Base-by-base conservation (phyloP, 2,329 filamentous ascomycete species). In the Aspergillus aculeatus region DNA sequence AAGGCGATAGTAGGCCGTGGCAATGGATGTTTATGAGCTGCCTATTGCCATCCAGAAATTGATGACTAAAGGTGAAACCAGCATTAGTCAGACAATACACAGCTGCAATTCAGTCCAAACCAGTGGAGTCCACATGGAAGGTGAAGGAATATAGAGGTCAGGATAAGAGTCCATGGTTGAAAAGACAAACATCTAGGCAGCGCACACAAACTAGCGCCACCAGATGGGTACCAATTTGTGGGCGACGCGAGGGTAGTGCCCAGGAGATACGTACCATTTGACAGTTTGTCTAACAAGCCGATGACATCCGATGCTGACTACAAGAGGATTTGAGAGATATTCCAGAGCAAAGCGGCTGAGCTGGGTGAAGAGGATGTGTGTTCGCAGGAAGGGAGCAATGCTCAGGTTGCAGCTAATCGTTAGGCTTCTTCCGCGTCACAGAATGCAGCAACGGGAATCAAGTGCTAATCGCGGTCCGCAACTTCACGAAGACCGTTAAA, bases 21-120 rank as follows among this genome's bases (percentile, higher is more conserved):
- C 62, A 56, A 63, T 62, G 61, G 63, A 58, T 61, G 61, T 60
- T 71, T 68, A 71, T 56, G 65, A 63, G 58, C 60, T 61, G 62
- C 63, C 61, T 65, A 70, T 66, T 66, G 70, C 72, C 71, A 75
- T 74, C 62, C 52, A 66, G 66, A 62, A 50, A 50, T 54, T 53
- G 64, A 66, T 68, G 62, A 64, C 67, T 69, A 68, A 66, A 61
- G 54, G 23, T n/a, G 50, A 29, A 23, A 35, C 29, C 41, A 60
- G 26, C 60, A 67, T 68, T 67, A 68, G 66, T 68, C 60, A 66
- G 58, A 62, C 41, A 41, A 51, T 11, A 11, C 50, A 55, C 35
- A 47, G 56, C 50, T 41, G 50, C 35, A 53, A 49, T 51, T 50
- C 51, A 47, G 49, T 35, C 51, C 29, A 44, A 44, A 21, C 47